A percentile compares a stretch with the other conserved stretches of the same genome.
phyloP scores from a whole-genome alignment of 306 rosid species.

The Rosa rugosa region DNA sequence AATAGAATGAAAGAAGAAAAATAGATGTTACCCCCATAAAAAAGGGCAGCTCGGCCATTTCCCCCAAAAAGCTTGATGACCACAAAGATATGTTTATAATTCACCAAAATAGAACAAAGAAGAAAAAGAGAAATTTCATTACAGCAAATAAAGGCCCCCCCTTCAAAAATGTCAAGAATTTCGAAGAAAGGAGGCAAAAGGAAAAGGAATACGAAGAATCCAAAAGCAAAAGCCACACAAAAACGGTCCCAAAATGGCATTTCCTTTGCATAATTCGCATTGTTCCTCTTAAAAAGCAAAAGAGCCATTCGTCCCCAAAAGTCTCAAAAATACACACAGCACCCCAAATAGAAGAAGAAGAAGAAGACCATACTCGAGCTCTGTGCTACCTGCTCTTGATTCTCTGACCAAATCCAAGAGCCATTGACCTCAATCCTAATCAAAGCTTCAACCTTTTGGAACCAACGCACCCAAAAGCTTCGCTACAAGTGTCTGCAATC shows the following conservation, averaged over 20 bases:
- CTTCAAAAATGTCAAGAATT: neutral
- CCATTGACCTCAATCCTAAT: neutral
- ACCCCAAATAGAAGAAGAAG: neutral
- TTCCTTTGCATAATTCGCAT: neutral
- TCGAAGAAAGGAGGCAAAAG: neutral
- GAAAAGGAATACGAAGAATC: neutral
- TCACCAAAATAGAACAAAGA: neutral
- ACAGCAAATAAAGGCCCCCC: neutral
- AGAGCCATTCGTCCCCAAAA: neutral
- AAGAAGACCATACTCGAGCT: neutral
- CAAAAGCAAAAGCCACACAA: neutral
- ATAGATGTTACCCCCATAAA: too few relatives aligned
- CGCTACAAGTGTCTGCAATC: conserved; percentile 4
- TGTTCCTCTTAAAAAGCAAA: neutral
- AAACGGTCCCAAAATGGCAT: neutral
- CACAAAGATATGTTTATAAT: too few relatives aligned
- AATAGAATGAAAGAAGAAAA: too few relatives aligned
- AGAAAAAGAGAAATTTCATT: neutral
- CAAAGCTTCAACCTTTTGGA: conserved; percentile 5
- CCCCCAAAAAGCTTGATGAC: too few relatives aligned
- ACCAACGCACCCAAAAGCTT: neutral
- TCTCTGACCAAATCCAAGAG: neutral
- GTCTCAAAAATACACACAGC: neutral
- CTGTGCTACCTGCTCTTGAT: neutral
- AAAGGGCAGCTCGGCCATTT: too few relatives aligned